Evolutionary conservation across 1,139 yeast species (phyloP), one percentile per base, ranked within the genome.

Genomic region (Blastobotrys niveus): DNA sequence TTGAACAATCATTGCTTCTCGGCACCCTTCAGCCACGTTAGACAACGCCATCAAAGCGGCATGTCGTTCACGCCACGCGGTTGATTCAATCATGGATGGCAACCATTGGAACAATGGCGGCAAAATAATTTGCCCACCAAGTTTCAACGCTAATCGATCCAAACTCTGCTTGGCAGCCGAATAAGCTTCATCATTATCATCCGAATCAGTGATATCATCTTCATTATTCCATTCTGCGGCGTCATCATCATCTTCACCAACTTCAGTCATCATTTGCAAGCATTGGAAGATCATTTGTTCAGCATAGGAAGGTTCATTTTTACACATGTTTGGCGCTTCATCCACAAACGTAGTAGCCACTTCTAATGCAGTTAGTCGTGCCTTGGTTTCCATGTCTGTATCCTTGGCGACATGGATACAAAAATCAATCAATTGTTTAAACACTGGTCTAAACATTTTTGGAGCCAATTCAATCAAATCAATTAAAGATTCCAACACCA

Each of bases 31-130:
- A 32, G 97, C 96, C 22, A 95, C 96, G 8, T 95, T 82, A 1
- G 96, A 87, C 37, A 91, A 70, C 0, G 96, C 97, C 97, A 91
- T 91, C 48, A 91, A 71, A 2, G 97, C 95, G 14, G 96, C 98
- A 64, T 88, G 96, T 51, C 96, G 82, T 64, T 88, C 95, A 63
- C 95, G 81, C 98, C 98, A 91, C 51, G 79, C 76, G 32, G 68
- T 60, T 1, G 95, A 82, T 47, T 71, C 71, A 27, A 85, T 67
- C 95, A 91, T 83, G 45, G 77, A 77, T 12, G 96, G 96, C 51
- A 91, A 71, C 65, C 79, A 84, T 59, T 82, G 87, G 67, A 91
- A 91, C 48, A 91, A 70, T 19, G 95, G 94, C 19, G 81, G 82
- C 14, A 95, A 93, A 52, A 91, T 72, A 8, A 82, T 73, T 59